Base-by-base conservation (phyloP, 164 flowering plant species). In the Kingdonia uniflora region DNA sequence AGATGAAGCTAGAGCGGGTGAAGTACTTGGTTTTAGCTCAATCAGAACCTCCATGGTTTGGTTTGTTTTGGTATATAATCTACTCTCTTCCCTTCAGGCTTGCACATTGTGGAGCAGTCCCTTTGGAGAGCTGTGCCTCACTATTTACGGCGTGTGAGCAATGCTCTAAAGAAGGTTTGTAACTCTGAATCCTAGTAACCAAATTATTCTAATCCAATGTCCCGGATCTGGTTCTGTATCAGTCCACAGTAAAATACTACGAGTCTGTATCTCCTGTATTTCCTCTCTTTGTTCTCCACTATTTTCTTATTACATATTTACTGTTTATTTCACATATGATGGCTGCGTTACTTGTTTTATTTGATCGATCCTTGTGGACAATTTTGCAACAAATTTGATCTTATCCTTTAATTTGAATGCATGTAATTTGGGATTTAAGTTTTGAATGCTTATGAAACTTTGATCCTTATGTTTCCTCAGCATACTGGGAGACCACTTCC, bases 1-100 rank as follows among this genome's bases (percentile, higher is more conserved):
- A 20, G 97, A 90, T 76, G 97, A 90, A 80, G 95, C 97, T 38
- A 78, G 86, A 62, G 88, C 95, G 62, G 97, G 97, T 87, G 78
- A 60, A 13, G 20, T 33, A 26, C 42, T 42, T 58, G 2, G 47
- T 29, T 40, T 56, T 19, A 51, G 17, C 47, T 41, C n/a, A 42
- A 14, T 51, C 16, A 56, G 26, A 44, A 24, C 22, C 6, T 56
- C 52, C 21, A 22, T 54, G 41, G 21, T 57, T 68, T 55, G 35
- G 21, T 24, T 35, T 17, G 4, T 60, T 11, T 54, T 16, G 20
- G 19, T 54, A 21, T 20, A 26, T 25, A 35, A 15, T 53, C 8
- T 33, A 62, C 39, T 56, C 23, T 54, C 57, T 53, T 41, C 24
- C 42, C 54, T 29, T 29, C 61, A 90, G 97, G 97, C 24, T 69